Evolutionary conservation across 352 stramenopile species (phyloP).

Genomic region (Plasmopara halstedii): DNA sequence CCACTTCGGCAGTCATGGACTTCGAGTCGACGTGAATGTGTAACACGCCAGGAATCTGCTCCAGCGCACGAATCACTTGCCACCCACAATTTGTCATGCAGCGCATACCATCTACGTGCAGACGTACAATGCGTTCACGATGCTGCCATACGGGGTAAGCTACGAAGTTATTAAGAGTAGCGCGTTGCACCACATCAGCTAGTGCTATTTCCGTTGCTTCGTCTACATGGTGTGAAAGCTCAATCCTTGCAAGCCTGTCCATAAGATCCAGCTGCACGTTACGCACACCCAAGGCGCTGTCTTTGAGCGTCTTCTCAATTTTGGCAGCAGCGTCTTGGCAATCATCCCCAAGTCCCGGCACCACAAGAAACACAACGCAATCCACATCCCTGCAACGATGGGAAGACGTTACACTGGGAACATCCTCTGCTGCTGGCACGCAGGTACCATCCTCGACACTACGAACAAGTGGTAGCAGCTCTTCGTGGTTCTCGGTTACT

Average conservation of each 20-base stretch:
- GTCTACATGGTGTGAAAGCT: constrained; percentile 32
- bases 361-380: constrained; percentile 64
- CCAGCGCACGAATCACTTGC: constrained; percentile 72
- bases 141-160: constrained; percentile 82
- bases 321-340: constrained; percentile 12
- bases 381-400: constrained; percentile 41
- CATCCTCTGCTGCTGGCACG: constrained; percentile 54
- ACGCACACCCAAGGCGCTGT: constrained; percentile 26
- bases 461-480: constrained; percentile 24
- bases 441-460: constrained; percentile 30
- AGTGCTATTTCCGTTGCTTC: constrained; percentile 41
- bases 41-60: constrained; percentile 73
- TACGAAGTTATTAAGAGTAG: constrained; percentile 34
- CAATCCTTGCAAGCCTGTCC: constrained; percentile 64
- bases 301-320: constrained; percentile 30
- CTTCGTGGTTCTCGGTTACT: constrained; percentile 11
- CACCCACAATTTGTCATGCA: constrained; percentile 84
- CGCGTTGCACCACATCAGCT: constrained; percentile 44
- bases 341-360: constrained; percentile 37
- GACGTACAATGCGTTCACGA: constrained; percentile 65
- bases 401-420: constrained; percentile 65
- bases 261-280: constrained; percentile 50
- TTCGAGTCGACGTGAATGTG: constrained; percentile 81
- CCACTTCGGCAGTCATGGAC: constrained; percentile 69
- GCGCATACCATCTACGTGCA: constrained; percentile 76